Conservation (phyloP, 1,284 basidiomycete species). For the Spongiforma sp. region DNA sequence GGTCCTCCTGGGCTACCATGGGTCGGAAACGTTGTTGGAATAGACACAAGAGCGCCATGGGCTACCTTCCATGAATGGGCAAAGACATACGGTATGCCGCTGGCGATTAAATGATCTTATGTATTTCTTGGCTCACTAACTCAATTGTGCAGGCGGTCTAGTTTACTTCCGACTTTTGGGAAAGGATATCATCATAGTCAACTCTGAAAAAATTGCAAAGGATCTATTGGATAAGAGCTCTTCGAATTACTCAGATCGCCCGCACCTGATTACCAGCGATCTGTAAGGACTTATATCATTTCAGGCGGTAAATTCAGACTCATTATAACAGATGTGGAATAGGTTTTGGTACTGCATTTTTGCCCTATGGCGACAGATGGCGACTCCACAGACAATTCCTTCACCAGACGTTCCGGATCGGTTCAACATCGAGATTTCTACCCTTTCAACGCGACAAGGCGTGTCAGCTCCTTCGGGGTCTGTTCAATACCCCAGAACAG, state of each 20-base stretch:
- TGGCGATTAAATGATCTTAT: no score
- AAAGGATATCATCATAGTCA: slow-evolving; percentile 21
- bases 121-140: no score
- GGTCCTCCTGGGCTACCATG: no score
- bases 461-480: background rate
- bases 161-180: slow-evolving; percentile 17
- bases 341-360: background rate
- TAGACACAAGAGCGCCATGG: no score
- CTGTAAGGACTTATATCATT: background rate
- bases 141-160: slow-evolving; percentile 23
- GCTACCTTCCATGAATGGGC: no score
- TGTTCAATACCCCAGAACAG: background rate
- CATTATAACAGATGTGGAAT: background rate
- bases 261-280: background rate
- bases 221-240: slow-evolving; percentile 17
- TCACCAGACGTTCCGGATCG: background rate
- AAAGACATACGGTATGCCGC: no score
- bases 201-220: slow-evolving; percentile 22
- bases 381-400: background rate
- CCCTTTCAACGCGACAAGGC: background rate
- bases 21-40: no score
- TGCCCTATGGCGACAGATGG: slow-evolving; percentile 3
- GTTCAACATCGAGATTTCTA: background rate
- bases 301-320: background rate
- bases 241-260: slow-evolving; percentile 3